Percentiles rank a stretch among this genome's conserved stretches.
Evolutionary conservation across 257 asterid genomes (phyloP).

Genomic region (Penstemon eatonii): DNA sequence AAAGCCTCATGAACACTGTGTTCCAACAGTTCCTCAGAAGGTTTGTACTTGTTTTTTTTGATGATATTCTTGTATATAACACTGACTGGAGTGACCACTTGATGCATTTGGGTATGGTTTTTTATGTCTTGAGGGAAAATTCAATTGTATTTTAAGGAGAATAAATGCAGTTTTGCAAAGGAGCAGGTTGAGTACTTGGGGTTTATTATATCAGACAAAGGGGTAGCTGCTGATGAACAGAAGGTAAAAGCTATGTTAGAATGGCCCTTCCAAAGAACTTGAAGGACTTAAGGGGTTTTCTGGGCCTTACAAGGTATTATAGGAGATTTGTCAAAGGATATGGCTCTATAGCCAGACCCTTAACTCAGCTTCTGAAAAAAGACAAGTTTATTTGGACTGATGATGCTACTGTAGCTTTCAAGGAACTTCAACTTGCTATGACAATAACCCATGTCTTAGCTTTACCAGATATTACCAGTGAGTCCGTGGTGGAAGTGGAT

Average conservation of each 20-base stretch:
- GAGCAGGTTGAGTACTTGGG: neutral
- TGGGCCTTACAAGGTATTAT: neutral
- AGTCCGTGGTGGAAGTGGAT: neutral
- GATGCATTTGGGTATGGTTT: neutral
- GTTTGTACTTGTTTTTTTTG: neutral
- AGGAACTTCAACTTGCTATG: neutral
- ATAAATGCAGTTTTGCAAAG: conserved; percentile 19
- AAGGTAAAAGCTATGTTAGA: neutral
- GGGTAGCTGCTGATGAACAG: conserved; percentile 1
- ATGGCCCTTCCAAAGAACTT: neutral
- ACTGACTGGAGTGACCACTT: neutral
- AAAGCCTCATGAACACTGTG: neutral
- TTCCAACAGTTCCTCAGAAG: conserved; percentile 2
- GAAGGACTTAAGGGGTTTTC: neutral
- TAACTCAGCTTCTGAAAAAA: neutral
- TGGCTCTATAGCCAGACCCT: neutral
- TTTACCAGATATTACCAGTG: neutral
- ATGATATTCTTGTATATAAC: neutral
- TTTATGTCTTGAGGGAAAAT: neutral
- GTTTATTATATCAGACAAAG: neutral
- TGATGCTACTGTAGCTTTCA: neutral
- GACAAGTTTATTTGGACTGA: neutral
- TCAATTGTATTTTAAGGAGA: conserved; percentile 12
- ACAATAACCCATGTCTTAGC: neutral
- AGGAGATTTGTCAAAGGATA: neutral